phyloP scores from a whole-genome alignment of 352 stramenopile genomes.

The Globisporangium barbulae region DNA sequence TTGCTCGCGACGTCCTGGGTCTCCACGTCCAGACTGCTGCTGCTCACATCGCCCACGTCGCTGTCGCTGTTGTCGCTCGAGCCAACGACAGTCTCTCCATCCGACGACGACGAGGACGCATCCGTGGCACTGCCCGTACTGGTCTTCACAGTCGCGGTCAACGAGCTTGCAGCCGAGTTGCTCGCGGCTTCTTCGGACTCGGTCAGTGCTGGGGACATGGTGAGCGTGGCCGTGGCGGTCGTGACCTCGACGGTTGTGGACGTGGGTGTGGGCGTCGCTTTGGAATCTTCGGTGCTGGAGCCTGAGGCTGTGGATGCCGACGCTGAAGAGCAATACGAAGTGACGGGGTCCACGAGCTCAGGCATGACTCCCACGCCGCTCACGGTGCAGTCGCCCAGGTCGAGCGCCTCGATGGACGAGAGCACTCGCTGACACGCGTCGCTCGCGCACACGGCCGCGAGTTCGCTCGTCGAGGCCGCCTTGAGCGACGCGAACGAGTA shows the following conservation, averaged over 20 bases:
- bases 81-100: neutral
- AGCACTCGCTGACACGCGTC: conserved; percentile 27
- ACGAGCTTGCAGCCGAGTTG: conserved; percentile 27
- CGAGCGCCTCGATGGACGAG: conserved; percentile 20
- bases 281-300: conserved; percentile 14
- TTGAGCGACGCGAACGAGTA: conserved; percentile 32
- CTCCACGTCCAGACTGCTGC: conserved; percentile 8
- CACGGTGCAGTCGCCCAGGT: conserved; percentile 34
- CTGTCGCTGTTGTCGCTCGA: conserved; percentile 3
- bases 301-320: conserved; percentile 2
- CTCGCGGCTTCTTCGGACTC: conserved; percentile 14
- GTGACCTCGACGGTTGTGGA: conserved; percentile 12
- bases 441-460: conserved; percentile 30
- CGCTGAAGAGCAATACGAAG: conserved; percentile 19
- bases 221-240: conserved; percentile 4
- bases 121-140: too few species aligned
- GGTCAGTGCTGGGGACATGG: conserved; percentile 10
- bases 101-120: conserved; percentile 14
- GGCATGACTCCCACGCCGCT: conserved; percentile 24
- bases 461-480: conserved; percentile 21
- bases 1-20: conserved; percentile 12
- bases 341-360: conserved; percentile 32
- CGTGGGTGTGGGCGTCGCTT: conserved; percentile 5
- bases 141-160: neutral
- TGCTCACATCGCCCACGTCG: neutral